Conservation (phyloP, 1,284 basidiomycete genomes). For the Pseudozyma sp. region DNA sequence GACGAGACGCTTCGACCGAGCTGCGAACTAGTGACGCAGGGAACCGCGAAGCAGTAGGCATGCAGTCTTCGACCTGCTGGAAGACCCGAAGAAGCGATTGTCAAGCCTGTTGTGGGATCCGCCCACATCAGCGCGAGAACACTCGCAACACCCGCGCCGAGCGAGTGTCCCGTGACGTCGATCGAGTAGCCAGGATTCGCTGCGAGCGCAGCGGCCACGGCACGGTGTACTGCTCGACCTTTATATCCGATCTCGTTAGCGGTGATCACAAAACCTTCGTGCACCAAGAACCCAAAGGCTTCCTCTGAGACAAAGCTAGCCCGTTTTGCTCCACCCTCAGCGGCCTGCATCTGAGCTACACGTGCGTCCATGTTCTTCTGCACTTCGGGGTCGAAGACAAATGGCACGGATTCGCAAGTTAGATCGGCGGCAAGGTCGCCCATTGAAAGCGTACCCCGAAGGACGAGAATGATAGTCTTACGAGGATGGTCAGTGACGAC, state of each 20-base stretch:
- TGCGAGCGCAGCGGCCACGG: slow-evolving; percentile 77
- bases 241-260: slow-evolving; percentile 80
- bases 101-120: slow-evolving; percentile 69
- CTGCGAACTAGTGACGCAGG: slow-evolving; percentile 75
- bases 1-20: slow-evolving; percentile 74
- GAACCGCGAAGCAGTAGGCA: slow-evolving; percentile 83
- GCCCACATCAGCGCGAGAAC: slow-evolving; percentile 87
- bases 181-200: slow-evolving; percentile 77
- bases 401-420: slow-evolving; percentile 62
- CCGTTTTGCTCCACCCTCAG: not conserved
- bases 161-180: slow-evolving; percentile 78
- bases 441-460: slow-evolving; percentile 63
- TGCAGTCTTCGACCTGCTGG: slow-evolving; percentile 77
- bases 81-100: slow-evolving; percentile 70
- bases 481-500: slow-evolving; percentile 62
- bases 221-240: slow-evolving; percentile 81
- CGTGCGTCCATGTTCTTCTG: slow-evolving; percentile 17
- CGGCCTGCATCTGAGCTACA: not conserved
- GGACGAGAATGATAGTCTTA: slow-evolving; percentile 55
- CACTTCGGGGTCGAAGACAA: slow-evolving; percentile 28
- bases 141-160: slow-evolving; percentile 85
- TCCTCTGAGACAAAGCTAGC: slow-evolving; percentile 7
- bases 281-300: slow-evolving; percentile 29
- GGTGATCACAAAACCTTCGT: slow-evolving; percentile 81
- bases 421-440: slow-evolving; percentile 67